These are phyloP conservation scores for Tulasnella sp. DNA, from an alignment of 768 basidiomycete genomes.

Conservation along the genomic window DNA sequence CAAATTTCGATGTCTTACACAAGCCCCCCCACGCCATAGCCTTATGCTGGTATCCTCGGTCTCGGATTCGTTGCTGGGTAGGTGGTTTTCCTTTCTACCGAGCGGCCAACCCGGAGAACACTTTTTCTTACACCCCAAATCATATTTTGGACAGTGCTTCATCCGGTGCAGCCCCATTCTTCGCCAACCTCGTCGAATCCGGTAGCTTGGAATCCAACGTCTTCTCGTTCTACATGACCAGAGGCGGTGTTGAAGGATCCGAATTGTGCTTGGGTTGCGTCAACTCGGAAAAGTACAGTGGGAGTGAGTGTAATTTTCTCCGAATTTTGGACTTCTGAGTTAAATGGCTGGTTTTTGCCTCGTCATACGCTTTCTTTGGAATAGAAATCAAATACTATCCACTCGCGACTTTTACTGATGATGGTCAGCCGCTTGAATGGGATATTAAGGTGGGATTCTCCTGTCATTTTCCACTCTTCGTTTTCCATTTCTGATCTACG, in stretches of 20 bases:
- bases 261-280: neutral
- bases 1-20: neutral
- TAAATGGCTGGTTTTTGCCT: neutral
- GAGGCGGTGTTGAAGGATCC: neutral
- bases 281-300: conserved; percentile 5
- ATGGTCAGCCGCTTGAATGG: neutral
- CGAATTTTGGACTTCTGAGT: neutral
- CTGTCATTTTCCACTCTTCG: neutral
- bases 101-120: neutral
- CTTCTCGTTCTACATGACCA: neutral
- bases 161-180: neutral
- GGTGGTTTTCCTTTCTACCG: neutral
- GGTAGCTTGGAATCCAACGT: neutral
- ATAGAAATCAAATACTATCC: neutral
- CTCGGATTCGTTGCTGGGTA: neutral
- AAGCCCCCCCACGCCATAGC: neutral
- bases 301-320: neutral
- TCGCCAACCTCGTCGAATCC: neutral
- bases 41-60: neutral
- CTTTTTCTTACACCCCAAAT: too few relatives aligned
- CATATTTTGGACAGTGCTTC: neutral
- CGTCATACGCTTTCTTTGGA: neutral
- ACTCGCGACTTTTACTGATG: neutral
- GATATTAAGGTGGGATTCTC: neutral
- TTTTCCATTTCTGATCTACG: too few relatives aligned